Base-by-base conservation (phyloP, 73 alveolate species). In the Paramecium primaurelia region DNA sequence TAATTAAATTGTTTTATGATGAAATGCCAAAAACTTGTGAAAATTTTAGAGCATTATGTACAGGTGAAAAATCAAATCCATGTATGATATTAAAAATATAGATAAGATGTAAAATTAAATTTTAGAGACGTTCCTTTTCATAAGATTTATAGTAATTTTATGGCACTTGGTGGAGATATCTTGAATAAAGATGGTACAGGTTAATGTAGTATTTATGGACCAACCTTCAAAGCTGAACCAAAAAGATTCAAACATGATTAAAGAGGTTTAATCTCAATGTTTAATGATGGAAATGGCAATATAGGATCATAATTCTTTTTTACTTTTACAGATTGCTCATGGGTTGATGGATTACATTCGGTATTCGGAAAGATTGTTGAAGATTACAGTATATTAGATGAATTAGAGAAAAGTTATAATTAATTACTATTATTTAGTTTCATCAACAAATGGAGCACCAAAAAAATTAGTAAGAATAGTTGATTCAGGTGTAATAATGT, bases 11-110 rank as follows among this genome's bases (percentile, higher is more conserved):
- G 6, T 96, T 95, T 86, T 97, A 95, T 28, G 94, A 93, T 25
- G 88, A 93, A 68, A 98, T 96, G 71, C 99, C 99, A 45, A 96
- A 96, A 89, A 96, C 99, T 14, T 95, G 95, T 26, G 97, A 95
- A 84, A 96, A 96, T 93, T 96, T 96, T 93, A 95, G 98, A 95
- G 97, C 97, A 58, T 95, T 96, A 88, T 96, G 99, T 93, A 95
- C 98, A 77, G 98, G 98, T 8, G 98, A 96, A 92, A 96, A 93
- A 59, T 97, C 97, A n/a, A 71, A 51, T 20, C 91, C 91, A 45
- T 80, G 91, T 80, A 80, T 45, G n/a, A 32, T 16, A 8, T 47
- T 4, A 20, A 16, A 18, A 6, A 40, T 95, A 90, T 28, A 54
- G 69, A 18, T 11, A 92, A 77, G 99, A 97, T 54, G 95, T 93